Conservation (phyloP, 2,329 filamentous ascomycete genomes). For the Diplodia corticola region DNA sequence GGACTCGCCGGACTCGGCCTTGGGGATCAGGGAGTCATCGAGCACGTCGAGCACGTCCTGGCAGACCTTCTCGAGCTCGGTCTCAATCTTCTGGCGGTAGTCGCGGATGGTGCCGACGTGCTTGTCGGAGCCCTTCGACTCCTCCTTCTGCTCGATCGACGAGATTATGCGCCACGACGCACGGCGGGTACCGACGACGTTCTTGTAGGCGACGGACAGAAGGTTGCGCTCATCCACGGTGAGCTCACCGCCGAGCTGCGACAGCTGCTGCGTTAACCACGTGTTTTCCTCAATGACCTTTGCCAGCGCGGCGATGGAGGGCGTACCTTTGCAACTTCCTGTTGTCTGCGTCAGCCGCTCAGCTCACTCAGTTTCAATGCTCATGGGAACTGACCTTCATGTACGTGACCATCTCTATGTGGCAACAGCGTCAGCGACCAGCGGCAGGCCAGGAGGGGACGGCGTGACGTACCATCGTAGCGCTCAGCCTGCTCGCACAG, state of each 20-base stretch:
- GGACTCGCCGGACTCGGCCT: constrained; percentile 91
- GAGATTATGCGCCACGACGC: constrained; percentile 98
- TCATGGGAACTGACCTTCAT: constrained; percentile 66
- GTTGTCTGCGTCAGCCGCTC: constrained; percentile 15
- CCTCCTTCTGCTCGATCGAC: constrained; percentile 99
- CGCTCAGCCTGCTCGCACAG: constrained; percentile 99
- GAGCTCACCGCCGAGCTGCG: constrained; percentile 58
- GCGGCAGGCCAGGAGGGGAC: not conserved
- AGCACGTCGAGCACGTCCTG: constrained; percentile 95
- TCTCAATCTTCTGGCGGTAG: constrained; percentile 98
- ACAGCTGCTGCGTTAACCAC: constrained; percentile 20
- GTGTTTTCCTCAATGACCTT: constrained; percentile 36
- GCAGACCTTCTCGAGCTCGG: constrained; percentile 95
- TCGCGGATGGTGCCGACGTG: constrained; percentile 94
- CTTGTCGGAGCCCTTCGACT: constrained; percentile 94
- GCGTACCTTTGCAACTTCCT: constrained; percentile 25
- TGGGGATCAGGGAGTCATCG: constrained; percentile 90
- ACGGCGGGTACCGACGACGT: constrained; percentile 94
- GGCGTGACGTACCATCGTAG: constrained; percentile 77
- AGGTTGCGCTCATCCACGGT: constrained; percentile 95
- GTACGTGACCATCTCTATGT: constrained; percentile 96
- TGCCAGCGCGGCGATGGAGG: constrained; percentile 73
- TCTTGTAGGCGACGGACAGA: constrained; percentile 97
- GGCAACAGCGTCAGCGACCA: constrained; percentile 27
- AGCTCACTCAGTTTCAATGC: constrained; percentile 10